phyloP scores from a whole-genome alignment of 2,329 filamentous ascomycete genomes.

The Verticillium dahliae region DNA sequence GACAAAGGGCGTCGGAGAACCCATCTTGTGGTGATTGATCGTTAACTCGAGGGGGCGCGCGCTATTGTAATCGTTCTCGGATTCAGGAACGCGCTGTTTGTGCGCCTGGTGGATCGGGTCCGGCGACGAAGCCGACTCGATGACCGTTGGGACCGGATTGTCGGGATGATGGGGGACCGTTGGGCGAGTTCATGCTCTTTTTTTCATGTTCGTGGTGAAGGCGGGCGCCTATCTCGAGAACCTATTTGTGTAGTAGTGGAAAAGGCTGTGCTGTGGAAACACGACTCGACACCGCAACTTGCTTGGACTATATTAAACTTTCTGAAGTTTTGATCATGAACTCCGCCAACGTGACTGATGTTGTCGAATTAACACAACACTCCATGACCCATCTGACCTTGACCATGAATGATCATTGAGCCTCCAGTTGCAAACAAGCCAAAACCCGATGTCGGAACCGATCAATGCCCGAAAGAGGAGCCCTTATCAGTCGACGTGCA shows the following conservation, averaged over 20 bases:
- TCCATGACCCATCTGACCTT: no score
- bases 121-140: background rate
- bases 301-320: no score
- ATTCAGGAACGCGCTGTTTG: background rate
- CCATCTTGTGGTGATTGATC: background rate
- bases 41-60: background rate
- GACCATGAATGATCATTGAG: no score
- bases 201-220: background rate
- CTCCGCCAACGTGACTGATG: no score
- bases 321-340: no score
- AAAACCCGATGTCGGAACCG: background rate
- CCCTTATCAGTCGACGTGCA: background rate
- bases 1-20: background rate
- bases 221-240: no score
- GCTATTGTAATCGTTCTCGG: background rate
- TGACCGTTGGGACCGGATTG: background rate
- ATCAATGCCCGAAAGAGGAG: background rate
- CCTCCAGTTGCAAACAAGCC: no score
- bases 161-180: background rate
- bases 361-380: no score
- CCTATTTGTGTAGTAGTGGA: no score
- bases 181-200: background rate
- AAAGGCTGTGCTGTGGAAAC: no score
- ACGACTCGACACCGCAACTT: no score
- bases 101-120: background rate